Evolutionary conservation across 2,329 filamentous ascomycete genomes (phyloP).

Genomic region (Orbilia javanica): DNA sequence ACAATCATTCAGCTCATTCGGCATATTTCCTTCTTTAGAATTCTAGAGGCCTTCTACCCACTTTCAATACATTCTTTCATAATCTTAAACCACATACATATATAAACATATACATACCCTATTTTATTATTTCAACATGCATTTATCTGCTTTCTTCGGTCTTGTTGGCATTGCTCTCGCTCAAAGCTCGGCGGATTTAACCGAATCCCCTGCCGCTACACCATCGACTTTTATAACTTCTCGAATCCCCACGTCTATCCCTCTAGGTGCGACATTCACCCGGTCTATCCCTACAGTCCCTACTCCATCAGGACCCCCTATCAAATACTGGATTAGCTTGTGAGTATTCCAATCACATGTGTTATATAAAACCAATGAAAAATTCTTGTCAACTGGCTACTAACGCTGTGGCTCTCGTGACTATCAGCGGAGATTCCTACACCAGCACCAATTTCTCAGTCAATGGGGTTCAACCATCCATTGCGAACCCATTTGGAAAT

Average conservation of each 20-base stretch:
- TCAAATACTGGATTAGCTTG: slow-evolving; percentile 19
- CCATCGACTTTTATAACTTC: slow-evolving; percentile 3
- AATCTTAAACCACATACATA: background rate
- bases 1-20: background rate
- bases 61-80: background rate
- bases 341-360: background rate
- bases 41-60: too few species aligned
- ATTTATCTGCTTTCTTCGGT: background rate
- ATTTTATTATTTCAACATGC: background rate
- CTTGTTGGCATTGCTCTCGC: background rate
- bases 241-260: background rate
- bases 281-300: background rate
- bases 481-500: slow-evolving; percentile 1
- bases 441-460: background rate
- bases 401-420: background rate
- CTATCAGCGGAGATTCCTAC: slow-evolving; percentile 12
- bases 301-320: background rate
- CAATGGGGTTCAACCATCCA: background rate
- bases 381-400: background rate
- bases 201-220: background rate
- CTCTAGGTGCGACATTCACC: background rate
- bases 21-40: too few species aligned
- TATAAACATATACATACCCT: background rate
- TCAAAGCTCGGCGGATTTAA: background rate
- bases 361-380: too few species aligned